Conservation (phyloP, 208 protist genomes). For the Borovskyia barvae region DNA sequence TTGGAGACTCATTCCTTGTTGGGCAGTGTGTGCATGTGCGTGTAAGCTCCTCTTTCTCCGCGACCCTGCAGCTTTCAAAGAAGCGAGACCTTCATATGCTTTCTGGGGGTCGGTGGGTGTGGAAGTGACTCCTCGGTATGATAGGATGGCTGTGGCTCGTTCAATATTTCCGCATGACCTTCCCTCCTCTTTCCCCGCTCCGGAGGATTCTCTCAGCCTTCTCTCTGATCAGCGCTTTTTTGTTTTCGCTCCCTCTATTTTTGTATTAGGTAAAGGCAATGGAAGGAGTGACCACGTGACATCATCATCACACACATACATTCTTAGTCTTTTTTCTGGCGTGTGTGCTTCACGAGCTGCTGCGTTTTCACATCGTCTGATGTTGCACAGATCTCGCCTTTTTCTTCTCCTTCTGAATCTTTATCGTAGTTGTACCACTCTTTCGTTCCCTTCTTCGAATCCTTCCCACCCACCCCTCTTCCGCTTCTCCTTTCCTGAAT, state of each 20-base stretch:
- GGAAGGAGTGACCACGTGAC: not conserved
- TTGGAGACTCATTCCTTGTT: not conserved
- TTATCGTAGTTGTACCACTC: not conserved
- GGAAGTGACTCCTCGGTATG: no score
- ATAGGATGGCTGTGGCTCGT: no score
- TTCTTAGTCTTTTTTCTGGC: no score
- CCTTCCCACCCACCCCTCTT: not conserved
- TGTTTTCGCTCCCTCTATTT: constrained; percentile 5
- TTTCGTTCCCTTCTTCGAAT: not conserved
- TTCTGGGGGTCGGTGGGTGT: no score
- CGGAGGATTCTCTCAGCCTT: not conserved
- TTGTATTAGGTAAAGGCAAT: not conserved
- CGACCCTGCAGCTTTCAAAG: no score
- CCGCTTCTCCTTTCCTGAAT: not conserved
- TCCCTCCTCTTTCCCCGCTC: not conserved
- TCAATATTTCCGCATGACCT: no score
- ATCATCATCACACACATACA: not conserved
- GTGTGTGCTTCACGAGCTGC: no score
- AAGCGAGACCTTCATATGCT: no score
- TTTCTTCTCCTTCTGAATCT: not conserved
- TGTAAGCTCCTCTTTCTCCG: no score
- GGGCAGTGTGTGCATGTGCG: no score
- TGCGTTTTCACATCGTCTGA: no score
- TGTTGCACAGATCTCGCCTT: not conserved
- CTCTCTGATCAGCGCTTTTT: not conserved